Evolutionary conservation across 805 yeast genomes (phyloP), one percentile per base, ranked within the genome.

Genomic region (Ogataea naganishii): DNA sequence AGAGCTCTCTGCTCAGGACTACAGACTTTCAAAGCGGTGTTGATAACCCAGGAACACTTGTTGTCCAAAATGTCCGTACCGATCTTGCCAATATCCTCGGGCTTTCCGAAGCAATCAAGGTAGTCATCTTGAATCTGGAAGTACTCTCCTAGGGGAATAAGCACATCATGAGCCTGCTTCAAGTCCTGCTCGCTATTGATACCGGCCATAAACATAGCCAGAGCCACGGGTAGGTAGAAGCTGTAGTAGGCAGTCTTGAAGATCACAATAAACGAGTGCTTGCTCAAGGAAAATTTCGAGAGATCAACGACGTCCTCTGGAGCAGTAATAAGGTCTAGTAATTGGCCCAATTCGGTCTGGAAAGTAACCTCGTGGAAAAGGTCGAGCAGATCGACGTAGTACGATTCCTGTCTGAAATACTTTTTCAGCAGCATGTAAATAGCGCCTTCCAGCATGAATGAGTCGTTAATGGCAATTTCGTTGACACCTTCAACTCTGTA

Each of bases 61-160:
- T 92, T 92, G 62, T 92, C 99, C 64, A 82, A 82, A 52, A 92
- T 92, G 57, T 92, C 99, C 36, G 98, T 92, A 44, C 99, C 99
- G 45, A 92, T 85, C 69, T 92, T 92, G 40, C 99, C 99, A 51
- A 88, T 92, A 50, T 89, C 85, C 53, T 83, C 94, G 24, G 98
- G 96, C 47, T 89, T 85, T 42, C 98, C 99, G 52, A 84, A 92
- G 59, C 96, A 84, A 60, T 92, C 99, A 43, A 92, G 72, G 64
- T 69, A 92, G 58, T 92, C 99, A 55, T 92, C 99, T 64, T 92
- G 98, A 45, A 92, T 84, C 66, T 92, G 99, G 79, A 92, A 92
- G 58, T 92, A 92, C 59, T 92, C 96, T 36, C 99, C 99, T 44
- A 92, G 72, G 33, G 96, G 96, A 41, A 92, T 77, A 57, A 92